Evolutionary conservation across 202 grass and related monocot genomes (phyloP).

Genomic region (Setaria viridis): DNA sequence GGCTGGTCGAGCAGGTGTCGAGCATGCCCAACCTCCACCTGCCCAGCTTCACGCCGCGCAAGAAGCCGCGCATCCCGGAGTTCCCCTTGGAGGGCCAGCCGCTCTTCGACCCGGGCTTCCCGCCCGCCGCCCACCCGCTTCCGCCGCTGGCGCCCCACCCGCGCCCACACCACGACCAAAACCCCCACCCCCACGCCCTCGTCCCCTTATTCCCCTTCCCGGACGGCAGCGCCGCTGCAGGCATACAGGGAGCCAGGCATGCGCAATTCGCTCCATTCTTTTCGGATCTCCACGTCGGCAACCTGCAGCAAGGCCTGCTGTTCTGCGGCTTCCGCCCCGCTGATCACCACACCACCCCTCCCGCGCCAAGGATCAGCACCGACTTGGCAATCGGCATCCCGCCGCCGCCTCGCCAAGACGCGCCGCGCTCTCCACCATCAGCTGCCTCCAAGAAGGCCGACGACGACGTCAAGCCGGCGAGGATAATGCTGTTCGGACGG

Average conservation of each 20-base stretch:
- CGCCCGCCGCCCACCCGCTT: background rate
- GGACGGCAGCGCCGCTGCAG: slow-evolving; percentile 57
- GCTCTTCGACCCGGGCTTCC: slow-evolving; percentile 41
- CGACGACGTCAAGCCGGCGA: slow-evolving; percentile 43
- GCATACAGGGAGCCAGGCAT: slow-evolving; percentile 99
- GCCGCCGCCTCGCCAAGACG: background rate
- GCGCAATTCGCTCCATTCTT: slow-evolving; percentile 65
- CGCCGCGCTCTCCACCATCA: slow-evolving; percentile 17
- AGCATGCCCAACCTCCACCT: slow-evolving; percentile 76
- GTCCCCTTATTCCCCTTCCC: slow-evolving; percentile 61
- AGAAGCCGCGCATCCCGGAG: slow-evolving; percentile 72
- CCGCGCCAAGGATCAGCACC: slow-evolving; percentile 45
- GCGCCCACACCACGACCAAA: background rate
- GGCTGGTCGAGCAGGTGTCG: slow-evolving; percentile 82
- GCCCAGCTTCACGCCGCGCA: slow-evolving; percentile 57
- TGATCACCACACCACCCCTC: background rate
- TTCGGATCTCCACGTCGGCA: slow-evolving; percentile 65
- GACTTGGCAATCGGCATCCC: slow-evolving; percentile 43
- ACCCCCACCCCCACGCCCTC: slow-evolving; percentile 14
- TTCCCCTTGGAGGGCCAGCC: slow-evolving; percentile 53
- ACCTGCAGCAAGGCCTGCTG: slow-evolving; percentile 54
- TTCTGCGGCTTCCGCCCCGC: slow-evolving; percentile 38
- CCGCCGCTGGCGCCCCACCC: background rate
- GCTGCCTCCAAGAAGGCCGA: slow-evolving; percentile 43
- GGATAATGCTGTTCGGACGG: slow-evolving; percentile 72